phyloP scores from a whole-genome alignment of 768 basidiomycete genomes.

The Sarcodon sp. region DNA sequence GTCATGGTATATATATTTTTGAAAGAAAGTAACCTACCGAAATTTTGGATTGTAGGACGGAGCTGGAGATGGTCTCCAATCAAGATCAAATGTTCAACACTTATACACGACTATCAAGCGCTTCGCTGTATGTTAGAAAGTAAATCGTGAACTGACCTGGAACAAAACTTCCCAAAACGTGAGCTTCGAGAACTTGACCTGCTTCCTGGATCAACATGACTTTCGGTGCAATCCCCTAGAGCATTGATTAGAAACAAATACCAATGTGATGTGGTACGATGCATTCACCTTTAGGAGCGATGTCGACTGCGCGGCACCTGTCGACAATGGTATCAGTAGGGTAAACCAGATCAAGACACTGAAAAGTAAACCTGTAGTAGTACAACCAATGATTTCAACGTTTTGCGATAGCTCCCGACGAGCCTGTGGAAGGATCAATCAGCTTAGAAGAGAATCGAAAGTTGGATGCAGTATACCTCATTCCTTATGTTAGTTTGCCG shows the following conservation, averaged over 20 bases:
- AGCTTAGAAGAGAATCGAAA: background rate
- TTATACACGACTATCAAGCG: background rate
- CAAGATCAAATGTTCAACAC: slow-evolving; percentile 60
- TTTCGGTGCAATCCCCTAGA: slow-evolving; percentile 42
- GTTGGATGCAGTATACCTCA: slow-evolving; percentile 28
- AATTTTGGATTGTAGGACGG: slow-evolving; percentile 55
- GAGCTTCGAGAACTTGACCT: slow-evolving; percentile 72
- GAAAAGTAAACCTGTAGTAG: slow-evolving; percentile 46
- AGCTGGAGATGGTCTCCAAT: slow-evolving; percentile 77
- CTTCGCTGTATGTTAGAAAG: background rate
- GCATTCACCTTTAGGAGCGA: slow-evolving; percentile 39
- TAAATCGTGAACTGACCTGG: slow-evolving; percentile 11
- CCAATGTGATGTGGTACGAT: background rate
- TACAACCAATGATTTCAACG: slow-evolving; percentile 60
- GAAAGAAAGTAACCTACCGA: slow-evolving; percentile 22
- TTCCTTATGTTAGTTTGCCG: slow-evolving; percentile 29
- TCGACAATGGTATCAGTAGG: background rate
- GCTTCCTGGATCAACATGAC: slow-evolving; percentile 71
- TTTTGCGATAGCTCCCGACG: slow-evolving; percentile 38
- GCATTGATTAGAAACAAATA: background rate
- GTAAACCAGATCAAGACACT: background rate
- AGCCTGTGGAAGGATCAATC: slow-evolving; percentile 21
- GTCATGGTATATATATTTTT: background rate
- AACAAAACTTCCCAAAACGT: slow-evolving; percentile 52
- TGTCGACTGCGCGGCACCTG: slow-evolving; percentile 58